A percentile compares a stretch with the other conserved stretches of the same genome.
Evolutionary conservation across 2,329 filamentous ascomycete genomes (phyloP).

Genomic region (Elsinoe ampelina): DNA sequence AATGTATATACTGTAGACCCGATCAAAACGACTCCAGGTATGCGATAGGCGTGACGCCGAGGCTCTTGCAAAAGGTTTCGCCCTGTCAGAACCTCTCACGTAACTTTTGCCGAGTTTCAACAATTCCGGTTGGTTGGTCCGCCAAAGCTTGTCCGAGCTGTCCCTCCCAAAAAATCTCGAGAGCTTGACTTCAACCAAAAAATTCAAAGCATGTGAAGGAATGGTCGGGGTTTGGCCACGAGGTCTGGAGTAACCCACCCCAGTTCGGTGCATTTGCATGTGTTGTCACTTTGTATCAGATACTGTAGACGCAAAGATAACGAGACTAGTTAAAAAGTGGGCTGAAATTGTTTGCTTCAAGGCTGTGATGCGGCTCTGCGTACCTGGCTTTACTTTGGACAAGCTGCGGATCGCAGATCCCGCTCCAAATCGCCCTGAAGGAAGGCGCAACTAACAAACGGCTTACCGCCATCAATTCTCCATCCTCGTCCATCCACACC

Average conservation of each 20-base stretch:
- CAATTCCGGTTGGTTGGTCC: not conserved
- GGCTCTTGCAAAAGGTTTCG: not conserved
- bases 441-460: slow-evolving; percentile 11
- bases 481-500: not conserved
- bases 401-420: slow-evolving; percentile 1
- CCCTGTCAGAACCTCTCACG: not conserved
- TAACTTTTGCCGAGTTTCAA: slow-evolving; percentile 5
- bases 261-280: not conserved
- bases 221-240: not conserved
- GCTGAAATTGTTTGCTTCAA: not conserved
- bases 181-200: slow-evolving; percentile 11
- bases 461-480: slow-evolving; percentile 4
- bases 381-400: slow-evolving; percentile 6
- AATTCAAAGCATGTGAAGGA: not conserved
- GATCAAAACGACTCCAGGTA: not conserved
- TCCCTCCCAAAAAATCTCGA: slow-evolving; percentile 2
- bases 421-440: not conserved
- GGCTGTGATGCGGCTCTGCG: slow-evolving; percentile 11
- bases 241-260: not conserved
- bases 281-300: slow-evolving; percentile 3
- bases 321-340: not conserved
- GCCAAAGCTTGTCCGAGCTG: slow-evolving; percentile 1
- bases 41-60: not conserved
- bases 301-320: slow-evolving; percentile 6
- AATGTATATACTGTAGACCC: too few species aligned